Evolutionary conservation across 768 basidiomycete species (phyloP).

Genomic region (Gloeostereum incarnatum): DNA sequence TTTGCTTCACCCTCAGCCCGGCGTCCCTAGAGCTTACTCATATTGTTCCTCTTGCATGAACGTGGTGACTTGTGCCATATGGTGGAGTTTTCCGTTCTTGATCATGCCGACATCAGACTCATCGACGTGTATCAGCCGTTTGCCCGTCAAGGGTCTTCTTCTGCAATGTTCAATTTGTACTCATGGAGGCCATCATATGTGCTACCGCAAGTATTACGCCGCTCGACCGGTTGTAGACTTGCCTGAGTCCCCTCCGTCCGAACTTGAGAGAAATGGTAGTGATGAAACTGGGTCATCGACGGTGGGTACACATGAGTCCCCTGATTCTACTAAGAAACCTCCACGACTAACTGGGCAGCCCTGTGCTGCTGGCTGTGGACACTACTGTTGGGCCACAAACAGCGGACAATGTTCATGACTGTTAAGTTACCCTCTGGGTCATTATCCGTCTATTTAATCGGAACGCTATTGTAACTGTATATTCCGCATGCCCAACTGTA

Average conservation of each 20-base stretch:
- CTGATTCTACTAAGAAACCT: slow-evolving; percentile 12
- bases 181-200: slow-evolving; percentile 77
- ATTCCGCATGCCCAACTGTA: too few relatives aligned
- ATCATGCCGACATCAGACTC: slow-evolving; percentile 4
- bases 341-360: slow-evolving; percentile 39
- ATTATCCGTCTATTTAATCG: too few relatives aligned
- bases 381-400: slow-evolving; percentile 82
- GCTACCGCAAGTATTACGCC: slow-evolving; percentile 63
- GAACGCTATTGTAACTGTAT: too few relatives aligned
- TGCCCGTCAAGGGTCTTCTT: slow-evolving; percentile 62
- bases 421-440: too few relatives aligned
- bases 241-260: slow-evolving; percentile 14
- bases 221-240: slow-evolving; percentile 47
- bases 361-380: slow-evolving; percentile 78
- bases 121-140: slow-evolving; percentile 41
- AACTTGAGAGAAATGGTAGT: slow-evolving; percentile 11
- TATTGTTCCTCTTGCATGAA: slow-evolving; percentile 50
- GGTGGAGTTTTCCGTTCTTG: slow-evolving; percentile 30
- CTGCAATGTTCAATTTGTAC: slow-evolving; percentile 71
- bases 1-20: slow-evolving; percentile 26
- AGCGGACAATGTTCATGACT: too few relatives aligned
- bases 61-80: slow-evolving; percentile 55
- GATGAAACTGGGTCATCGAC: slow-evolving; percentile 16
- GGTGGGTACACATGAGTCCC: slow-evolving; percentile 5
- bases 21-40: slow-evolving; percentile 34